Percentiles rank a stretch among this genome's conserved stretches.
phyloP scores from a whole-genome alignment of 345 rosid genomes.

The Passiflora organensis region DNA sequence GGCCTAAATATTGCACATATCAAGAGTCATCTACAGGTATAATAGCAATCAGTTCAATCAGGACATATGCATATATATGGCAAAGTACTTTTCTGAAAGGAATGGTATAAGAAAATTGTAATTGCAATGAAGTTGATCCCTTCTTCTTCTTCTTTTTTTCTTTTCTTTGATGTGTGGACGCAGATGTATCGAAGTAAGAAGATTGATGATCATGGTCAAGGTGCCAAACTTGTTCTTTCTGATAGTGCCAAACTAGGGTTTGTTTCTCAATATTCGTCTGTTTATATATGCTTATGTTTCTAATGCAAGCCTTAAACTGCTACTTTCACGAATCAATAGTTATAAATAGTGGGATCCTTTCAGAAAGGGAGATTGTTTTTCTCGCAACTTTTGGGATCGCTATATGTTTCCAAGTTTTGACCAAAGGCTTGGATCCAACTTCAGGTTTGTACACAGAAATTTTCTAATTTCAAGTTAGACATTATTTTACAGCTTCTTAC shows the following conservation, averaged over 20 bases:
- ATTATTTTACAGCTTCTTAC: background rate
- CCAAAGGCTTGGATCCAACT: constrained; percentile 16
- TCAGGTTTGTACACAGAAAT: constrained; percentile 21
- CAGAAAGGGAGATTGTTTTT: constrained; percentile 16
- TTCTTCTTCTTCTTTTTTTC: background rate
- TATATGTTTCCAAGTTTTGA: constrained; percentile 21
- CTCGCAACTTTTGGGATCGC: constrained; percentile 25
- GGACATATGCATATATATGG: no score
- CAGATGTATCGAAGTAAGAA: constrained; percentile 91
- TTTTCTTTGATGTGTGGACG: background rate
- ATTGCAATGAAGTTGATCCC: background rate
- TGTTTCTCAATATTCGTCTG: background rate
- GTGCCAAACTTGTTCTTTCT: constrained; percentile 19
- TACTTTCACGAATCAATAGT: constrained; percentile 19
- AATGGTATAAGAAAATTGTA: background rate
- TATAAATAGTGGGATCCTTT: constrained; percentile 16
- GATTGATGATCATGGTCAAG: constrained; percentile 60
- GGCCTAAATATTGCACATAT: constrained; percentile 90
- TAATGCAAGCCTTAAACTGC: background rate
- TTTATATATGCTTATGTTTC: background rate
- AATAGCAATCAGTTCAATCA: background rate
- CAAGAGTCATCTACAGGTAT: constrained; percentile 87
- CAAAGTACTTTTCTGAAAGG: no score
- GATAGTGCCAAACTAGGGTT: background rate
- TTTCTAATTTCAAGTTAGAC: no score